A percentile compares a stretch with the other conserved stretches of the same genome.
Evolutionary conservation across 23 red algal genomes (phyloP).

Genomic region (Chondrus crispus): DNA sequence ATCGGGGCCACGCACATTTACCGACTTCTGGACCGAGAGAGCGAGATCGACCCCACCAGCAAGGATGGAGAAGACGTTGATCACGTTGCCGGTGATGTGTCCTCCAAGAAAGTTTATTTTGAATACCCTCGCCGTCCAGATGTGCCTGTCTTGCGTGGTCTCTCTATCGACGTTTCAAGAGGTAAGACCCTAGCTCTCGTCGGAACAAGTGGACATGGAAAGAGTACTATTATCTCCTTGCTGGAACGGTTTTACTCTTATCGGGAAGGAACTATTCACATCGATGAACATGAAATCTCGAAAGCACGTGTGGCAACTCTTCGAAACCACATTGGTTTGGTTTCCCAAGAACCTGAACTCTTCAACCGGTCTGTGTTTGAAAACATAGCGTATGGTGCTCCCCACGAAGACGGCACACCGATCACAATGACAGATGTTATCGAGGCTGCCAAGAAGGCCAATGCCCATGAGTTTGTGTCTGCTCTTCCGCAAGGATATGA

Average conservation of each 20-base stretch:
- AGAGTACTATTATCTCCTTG: slow-evolving; percentile 76
- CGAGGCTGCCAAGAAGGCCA: slow-evolving; percentile 73
- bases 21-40: slow-evolving; percentile 64
- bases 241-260: slow-evolving; percentile 79
- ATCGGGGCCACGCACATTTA: slow-evolving; percentile 75
- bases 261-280: slow-evolving; percentile 39
- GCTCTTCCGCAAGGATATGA: slow-evolving; percentile 78
- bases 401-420: slow-evolving; percentile 48
- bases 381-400: slow-evolving; percentile 73
- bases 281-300: slow-evolving; percentile 57
- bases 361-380: slow-evolving; percentile 80
- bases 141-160: slow-evolving; percentile 71
- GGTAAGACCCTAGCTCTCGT: slow-evolving; percentile 91
- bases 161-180: slow-evolving; percentile 42
- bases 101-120: slow-evolving; percentile 72
- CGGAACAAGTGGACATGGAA: slow-evolving; percentile 83
- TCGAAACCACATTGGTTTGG: slow-evolving; percentile 72
- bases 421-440: slow-evolving; percentile 60
- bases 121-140: slow-evolving; percentile 78
- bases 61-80: slow-evolving; percentile 14
- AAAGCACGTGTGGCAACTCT: slow-evolving; percentile 44
- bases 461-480: slow-evolving; percentile 82
- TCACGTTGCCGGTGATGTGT: slow-evolving; percentile 49
- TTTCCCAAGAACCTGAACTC: slow-evolving; percentile 84
- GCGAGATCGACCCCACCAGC: slow-evolving; percentile 37